Percentiles rank a stretch among this genome's conserved stretches.
Evolutionary conservation across 75 land plant species (phyloP).

Genomic region (Cunninghamia lanceolata): DNA sequence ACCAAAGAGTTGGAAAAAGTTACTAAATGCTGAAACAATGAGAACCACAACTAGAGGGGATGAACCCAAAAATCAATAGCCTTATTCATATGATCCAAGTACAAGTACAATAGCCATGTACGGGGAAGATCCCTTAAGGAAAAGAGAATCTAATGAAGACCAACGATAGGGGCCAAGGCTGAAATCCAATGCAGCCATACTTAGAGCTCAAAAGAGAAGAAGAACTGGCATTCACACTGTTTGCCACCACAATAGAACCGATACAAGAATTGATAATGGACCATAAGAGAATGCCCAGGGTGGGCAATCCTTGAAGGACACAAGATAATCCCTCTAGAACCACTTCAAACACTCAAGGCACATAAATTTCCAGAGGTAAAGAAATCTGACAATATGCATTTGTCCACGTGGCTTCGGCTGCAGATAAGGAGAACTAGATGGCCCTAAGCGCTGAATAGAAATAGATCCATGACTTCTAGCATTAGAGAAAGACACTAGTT

Average conservation of each 20-base stretch:
- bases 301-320: neutral
- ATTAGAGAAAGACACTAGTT: too few relatives aligned
- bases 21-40: neutral
- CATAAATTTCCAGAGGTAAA: too few relatives aligned
- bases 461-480: too few relatives aligned
- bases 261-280: too few relatives aligned
- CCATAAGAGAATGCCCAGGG: neutral
- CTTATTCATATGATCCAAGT: neutral
- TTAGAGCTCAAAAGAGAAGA: too few relatives aligned
- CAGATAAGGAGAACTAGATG: too few relatives aligned
- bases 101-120: neutral
- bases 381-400: too few relatives aligned
- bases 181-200: neutral
- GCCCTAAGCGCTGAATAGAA: too few relatives aligned
- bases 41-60: neutral
- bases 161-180: neutral
- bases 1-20: neutral
- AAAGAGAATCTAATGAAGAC: neutral
- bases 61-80: neutral
- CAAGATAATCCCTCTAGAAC: too few relatives aligned
- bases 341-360: too few relatives aligned
- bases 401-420: too few relatives aligned
- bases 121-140: neutral
- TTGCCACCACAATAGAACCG: neutral
- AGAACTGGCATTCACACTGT: neutral